phyloP scores from a whole-genome alignment of 352 stramenopile genomes.

The Aphanomyces astaci region DNA sequence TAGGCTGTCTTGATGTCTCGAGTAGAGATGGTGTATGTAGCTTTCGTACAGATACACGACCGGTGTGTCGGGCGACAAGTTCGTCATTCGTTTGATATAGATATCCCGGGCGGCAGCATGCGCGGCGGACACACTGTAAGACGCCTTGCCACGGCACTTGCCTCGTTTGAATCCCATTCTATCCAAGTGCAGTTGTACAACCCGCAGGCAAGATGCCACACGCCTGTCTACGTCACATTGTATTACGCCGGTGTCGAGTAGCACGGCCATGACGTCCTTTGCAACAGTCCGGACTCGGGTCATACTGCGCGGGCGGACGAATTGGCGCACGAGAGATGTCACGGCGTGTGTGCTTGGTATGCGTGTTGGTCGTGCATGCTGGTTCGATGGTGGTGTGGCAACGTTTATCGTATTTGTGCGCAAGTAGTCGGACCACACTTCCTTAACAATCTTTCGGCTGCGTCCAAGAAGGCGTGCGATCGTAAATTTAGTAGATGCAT shows the following conservation, averaged over 20 bases:
- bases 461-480: neutral
- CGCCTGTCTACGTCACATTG: neutral
- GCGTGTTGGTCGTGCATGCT: neutral
- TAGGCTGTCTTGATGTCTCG: slow-evolving; percentile 20
- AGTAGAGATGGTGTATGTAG: slow-evolving; percentile 29
- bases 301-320: neutral
- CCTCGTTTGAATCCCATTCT: neutral
- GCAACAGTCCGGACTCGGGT: neutral
- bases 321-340: neutral
- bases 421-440: neutral
- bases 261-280: neutral
- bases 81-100: neutral
- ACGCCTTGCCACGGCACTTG: neutral
- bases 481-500: neutral
- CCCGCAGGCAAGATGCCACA: neutral
- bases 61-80: neutral
- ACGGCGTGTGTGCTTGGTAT: neutral
- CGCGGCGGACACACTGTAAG: neutral
- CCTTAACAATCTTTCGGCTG: neutral
- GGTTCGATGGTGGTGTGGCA: neutral
- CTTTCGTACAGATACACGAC: slow-evolving; percentile 31
- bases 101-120: neutral
- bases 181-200: neutral
- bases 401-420: no score
- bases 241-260: neutral